Conservation (phyloP, 441 rosid genomes). For the Rhodomyrtus psidioides region DNA sequence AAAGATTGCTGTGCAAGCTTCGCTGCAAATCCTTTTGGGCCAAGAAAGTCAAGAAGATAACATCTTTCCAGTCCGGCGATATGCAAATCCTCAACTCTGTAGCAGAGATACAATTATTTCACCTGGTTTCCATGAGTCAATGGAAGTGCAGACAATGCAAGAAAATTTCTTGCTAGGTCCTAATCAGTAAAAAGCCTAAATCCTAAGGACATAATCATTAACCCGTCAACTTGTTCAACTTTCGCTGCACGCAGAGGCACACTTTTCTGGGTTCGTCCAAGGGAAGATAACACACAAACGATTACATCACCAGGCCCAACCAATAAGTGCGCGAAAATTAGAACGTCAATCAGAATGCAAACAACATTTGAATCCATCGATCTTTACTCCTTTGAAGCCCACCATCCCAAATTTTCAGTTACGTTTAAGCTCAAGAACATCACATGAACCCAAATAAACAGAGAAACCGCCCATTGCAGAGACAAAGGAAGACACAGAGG, state of each 20-base stretch:
- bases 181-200: neutral
- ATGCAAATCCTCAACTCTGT: conserved; percentile 49
- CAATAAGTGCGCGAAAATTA: neutral
- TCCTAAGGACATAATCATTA: neutral
- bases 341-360: neutral
- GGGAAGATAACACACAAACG: neutral
- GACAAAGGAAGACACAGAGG: neutral
- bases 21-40: conserved; percentile 39
- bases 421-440: neutral
- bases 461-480: neutral
- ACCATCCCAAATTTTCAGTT: neutral
- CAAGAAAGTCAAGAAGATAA: conserved; percentile 64
- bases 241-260: neutral
- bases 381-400: neutral
- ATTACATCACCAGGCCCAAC: neutral
- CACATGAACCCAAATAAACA: neutral
- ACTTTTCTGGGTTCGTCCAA: neutral
- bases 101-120: neutral
- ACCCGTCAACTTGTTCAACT: neutral
- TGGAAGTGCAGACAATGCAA: neutral
- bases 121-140: neutral
- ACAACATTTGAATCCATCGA: neutral
- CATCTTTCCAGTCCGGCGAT: conserved; percentile 52
- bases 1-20: conserved; percentile 16
- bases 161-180: neutral